These are phyloP conservation scores for Gastrolobium villosum DNA, from an alignment of 306 rosid genomes.

Conservation along the genomic window DNA sequence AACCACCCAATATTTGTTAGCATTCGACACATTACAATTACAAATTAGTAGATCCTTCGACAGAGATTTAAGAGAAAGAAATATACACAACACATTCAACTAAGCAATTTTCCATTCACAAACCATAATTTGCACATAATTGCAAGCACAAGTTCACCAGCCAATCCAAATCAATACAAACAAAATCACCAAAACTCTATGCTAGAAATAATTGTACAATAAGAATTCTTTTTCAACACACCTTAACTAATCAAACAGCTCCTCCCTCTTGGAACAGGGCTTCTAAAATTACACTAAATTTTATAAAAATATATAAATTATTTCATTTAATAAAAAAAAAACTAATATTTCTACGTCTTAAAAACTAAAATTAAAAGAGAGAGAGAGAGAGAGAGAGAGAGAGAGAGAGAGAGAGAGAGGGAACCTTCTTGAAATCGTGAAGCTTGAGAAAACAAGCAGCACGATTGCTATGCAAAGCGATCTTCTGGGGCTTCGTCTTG, in stretches of 20 bases:
- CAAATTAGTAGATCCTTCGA: background rate
- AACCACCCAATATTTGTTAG: constrained; percentile 1
- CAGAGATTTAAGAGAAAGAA: background rate
- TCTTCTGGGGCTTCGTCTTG: constrained; percentile 77
- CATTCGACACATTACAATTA: background rate
- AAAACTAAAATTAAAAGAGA: background rate
- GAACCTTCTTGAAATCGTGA: constrained; percentile 83
- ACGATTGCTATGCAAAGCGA: constrained; percentile 84
- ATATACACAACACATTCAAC: constrained; percentile 4
- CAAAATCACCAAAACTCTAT: background rate
- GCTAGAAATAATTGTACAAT: background rate
- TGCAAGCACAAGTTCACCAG: constrained; percentile 18
- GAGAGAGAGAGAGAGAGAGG: background rate
- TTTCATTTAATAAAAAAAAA: background rate
- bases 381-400: background rate
- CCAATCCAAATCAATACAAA: background rate
- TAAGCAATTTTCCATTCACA: background rate
- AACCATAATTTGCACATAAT: background rate
- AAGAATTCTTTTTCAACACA: background rate
- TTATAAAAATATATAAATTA: background rate
- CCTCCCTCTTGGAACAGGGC: background rate
- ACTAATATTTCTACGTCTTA: background rate
- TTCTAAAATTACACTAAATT: background rate
- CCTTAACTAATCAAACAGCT: constrained; percentile 24
- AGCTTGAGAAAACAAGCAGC: constrained; percentile 96